Evolutionary conservation across 2,329 filamentous ascomycete species (phyloP).

Genomic region (Stachybotrys chartarum): DNA sequence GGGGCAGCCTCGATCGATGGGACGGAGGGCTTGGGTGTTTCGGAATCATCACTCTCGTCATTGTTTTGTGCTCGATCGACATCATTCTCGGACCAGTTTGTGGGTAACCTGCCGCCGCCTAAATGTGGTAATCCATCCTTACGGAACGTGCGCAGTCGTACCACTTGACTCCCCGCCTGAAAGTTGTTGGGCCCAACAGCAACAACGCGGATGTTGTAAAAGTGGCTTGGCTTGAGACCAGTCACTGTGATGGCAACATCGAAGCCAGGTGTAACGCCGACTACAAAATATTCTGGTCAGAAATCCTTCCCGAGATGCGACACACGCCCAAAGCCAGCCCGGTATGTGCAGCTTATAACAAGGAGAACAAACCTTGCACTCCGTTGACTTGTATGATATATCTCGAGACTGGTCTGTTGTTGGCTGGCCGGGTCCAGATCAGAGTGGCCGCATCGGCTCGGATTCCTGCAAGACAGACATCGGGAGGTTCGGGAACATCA

Average conservation of each 20-base stretch:
- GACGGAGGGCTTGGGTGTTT: conserved; percentile 42
- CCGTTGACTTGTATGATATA: conserved; percentile 93
- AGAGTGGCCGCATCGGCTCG: conserved; percentile 80
- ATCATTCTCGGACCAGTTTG: conserved; percentile 49
- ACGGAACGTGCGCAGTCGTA: conserved; percentile 73
- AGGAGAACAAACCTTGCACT: conserved; percentile 58
- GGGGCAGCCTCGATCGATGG: conserved; percentile 55
- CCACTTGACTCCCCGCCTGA: conserved; percentile 77
- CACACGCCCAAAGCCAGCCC: not conserved
- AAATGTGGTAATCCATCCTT: conserved; percentile 56
- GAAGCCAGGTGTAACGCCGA: conserved; percentile 66
- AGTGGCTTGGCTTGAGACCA: conserved; percentile 76
- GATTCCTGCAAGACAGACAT: conserved; percentile 86
- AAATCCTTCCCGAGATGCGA: not conserved
- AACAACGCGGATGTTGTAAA: conserved; percentile 90
- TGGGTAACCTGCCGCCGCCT: conserved; percentile 47
- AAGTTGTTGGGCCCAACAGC: conserved; percentile 90
- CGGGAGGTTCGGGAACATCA: conserved; percentile 84
- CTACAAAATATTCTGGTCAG: conserved; percentile 29
- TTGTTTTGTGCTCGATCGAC: conserved; percentile 28
- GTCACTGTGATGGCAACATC: conserved; percentile 72
- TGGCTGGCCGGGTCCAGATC: conserved; percentile 75
- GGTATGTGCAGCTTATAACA: not conserved
- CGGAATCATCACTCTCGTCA: conserved; percentile 37
- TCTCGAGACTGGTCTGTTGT: conserved; percentile 65